These are phyloP conservation scores for Mucor irregularis DNA, from an alignment of 371 early-diverging fungal genomes.

Conservation along the genomic window DNA sequence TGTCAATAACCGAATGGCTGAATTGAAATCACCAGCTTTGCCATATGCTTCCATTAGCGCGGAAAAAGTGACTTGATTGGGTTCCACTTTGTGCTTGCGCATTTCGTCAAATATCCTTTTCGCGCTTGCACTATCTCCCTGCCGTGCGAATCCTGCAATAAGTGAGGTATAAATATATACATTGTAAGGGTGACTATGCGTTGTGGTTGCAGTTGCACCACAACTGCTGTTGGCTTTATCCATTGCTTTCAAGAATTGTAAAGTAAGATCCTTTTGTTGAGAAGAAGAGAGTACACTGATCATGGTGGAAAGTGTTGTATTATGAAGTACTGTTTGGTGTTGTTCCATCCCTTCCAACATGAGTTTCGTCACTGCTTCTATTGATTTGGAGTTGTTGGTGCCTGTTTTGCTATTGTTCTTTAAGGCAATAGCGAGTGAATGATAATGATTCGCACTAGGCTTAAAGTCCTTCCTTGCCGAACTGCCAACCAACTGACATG, in stretches of 20 bases:
- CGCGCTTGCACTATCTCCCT: conserved; percentile 32
- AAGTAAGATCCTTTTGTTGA: conserved; percentile 7
- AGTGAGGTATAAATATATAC: conserved; percentile 46
- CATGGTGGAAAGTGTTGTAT: conserved; percentile 30
- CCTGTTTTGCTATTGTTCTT: conserved; percentile 4
- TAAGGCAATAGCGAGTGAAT: conserved; percentile 32
- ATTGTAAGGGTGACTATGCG: conserved; percentile 20
- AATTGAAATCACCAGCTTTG: conserved; percentile 34
- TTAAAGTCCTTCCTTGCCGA: not conserved
- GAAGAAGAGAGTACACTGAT: conserved; percentile 25
- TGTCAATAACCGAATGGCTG: conserved; percentile 22
- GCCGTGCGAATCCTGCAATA: conserved; percentile 36
- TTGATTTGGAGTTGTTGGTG: not conserved
- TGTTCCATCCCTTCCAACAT: conserved; percentile 28
- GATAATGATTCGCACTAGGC: conserved; percentile 26
- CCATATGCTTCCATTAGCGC: conserved; percentile 42
- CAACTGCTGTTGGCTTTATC: conserved; percentile 8
- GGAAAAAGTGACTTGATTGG: conserved; percentile 32
- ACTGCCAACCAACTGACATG: conserved; percentile 19
- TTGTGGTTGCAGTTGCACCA: too few species aligned
- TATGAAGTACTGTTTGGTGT: conserved; percentile 13
- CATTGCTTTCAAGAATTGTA: conserved; percentile 33
- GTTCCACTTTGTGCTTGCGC: conserved; percentile 27
- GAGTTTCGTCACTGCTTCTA: conserved; percentile 13
- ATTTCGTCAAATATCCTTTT: conserved; percentile 39